Base-by-base conservation (phyloP, 164 flowering plant genomes). In the Chloranthus sessilifolius region DNA sequence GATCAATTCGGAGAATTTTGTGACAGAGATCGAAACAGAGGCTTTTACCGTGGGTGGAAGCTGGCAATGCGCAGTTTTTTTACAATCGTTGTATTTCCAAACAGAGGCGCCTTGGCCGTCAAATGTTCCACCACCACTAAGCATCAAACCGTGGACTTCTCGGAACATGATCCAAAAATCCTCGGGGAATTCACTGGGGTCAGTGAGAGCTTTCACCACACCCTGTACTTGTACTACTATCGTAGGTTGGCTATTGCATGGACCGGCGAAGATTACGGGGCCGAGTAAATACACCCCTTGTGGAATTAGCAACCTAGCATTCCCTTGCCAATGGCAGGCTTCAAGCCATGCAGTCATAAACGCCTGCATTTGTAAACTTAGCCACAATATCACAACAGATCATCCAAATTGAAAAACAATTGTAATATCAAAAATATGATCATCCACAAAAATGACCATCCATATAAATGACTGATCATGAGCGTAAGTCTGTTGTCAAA, bases 301-400 rank as follows among this genome's bases (percentile, higher is more conserved):
- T 0, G 88, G 88, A 14, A 81, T 61, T 3, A 74, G 26, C 3
- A 79, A 31, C 53, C 63, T 65, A 0, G 82, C 59, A 15, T 42
- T 60, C 4, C 74, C 77, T 0, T 10, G 34, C 23, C 7, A 45
- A 7, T 71, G 31, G 47, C 88, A 81, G 10, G 82, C 81, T 2
- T 65, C 85, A 0, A 14, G 29, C 72, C 78, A 79, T 43, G 85
- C 72, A 11, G 16, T 3, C 12, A 63, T 53, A 34, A 81, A 73
- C 20, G 69, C 62, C 88, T 81, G 68, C 64, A 66, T n/a, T n/a
- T n/a, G n/a, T n/a, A n/a, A 22, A 53, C 7, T 17, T 35, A 48
- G 33, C 30, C 3, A 25, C 7, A 30, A 35, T 51, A 10, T 5
- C 34, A 4, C 41, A n/a, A n/a, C n/a, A n/a, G n/a, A n/a, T n/a